A percentile compares a stretch with the other conserved stretches of the same genome.
phyloP scores from a whole-genome alignment of 2,329 filamentous ascomycete genomes.

The Claviceps sp. region DNA sequence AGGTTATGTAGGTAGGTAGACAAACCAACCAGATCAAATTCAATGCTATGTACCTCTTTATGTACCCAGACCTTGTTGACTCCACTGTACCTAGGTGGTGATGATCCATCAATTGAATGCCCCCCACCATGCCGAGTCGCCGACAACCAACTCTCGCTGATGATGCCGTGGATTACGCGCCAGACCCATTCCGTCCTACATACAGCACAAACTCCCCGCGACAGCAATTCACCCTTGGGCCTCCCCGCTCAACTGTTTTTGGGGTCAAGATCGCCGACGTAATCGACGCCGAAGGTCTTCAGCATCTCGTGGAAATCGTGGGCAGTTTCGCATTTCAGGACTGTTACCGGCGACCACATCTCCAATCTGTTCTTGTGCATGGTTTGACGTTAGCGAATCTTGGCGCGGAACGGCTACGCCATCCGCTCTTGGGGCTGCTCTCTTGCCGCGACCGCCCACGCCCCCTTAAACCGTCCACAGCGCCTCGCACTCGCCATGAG shows the following conservation, averaged over 20 bases:
- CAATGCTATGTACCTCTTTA: too few species aligned
- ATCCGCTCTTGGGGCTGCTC: slow-evolving; percentile 3
- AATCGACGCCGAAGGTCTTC: neutral
- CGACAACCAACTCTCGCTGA: neutral
- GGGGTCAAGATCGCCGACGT: neutral
- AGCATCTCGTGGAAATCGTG: neutral
- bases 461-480: neutral
- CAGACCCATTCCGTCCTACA: neutral
- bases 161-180: slow-evolving; percentile 3
- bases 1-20: too few species aligned
- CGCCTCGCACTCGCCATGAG: slow-evolving; percentile 8
- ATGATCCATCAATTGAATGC: neutral
- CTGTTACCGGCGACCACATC: neutral
- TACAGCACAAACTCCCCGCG: neutral
- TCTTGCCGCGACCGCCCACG: neutral
- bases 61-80: too few species aligned
- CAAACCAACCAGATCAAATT: too few species aligned
- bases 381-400: neutral
- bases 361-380: slow-evolving; percentile 1
- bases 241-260: neutral
- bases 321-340: neutral
- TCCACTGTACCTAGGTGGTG: neutral
- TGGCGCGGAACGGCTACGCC: slow-evolving; percentile 5
- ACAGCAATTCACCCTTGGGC: neutral
- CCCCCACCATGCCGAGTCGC: neutral